Conservation (phyloP, 2,329 filamentous ascomycete species). For the Lachnellula cervina region DNA sequence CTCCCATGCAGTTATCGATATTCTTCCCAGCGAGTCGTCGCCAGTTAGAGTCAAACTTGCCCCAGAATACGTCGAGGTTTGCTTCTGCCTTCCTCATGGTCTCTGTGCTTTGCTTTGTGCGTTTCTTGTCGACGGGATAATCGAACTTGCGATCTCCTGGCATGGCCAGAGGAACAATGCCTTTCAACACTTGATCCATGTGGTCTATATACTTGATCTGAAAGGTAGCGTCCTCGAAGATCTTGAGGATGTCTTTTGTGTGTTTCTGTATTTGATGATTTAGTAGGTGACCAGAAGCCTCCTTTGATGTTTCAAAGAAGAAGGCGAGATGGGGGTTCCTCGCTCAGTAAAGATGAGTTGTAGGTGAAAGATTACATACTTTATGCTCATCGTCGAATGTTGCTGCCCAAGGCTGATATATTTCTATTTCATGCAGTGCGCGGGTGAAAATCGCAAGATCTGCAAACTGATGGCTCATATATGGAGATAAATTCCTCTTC, state of each 20-base stretch:
- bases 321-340: too few species aligned
- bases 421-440: constrained; percentile 2
- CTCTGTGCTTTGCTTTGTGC: background rate
- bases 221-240: background rate
- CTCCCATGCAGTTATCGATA: background rate
- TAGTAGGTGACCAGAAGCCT: too few species aligned
- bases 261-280: background rate
- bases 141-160: constrained; percentile 12
- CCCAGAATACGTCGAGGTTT: constrained; percentile 4
- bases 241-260: background rate
- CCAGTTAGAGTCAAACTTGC: background rate
- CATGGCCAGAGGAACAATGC: background rate
- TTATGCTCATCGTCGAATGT: constrained; percentile 1
- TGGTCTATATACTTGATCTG: background rate
- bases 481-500: constrained; percentile 6
- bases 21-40: background rate
- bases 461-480: background rate
- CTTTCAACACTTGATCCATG: background rate
- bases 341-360: background rate
- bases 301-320: too few species aligned
- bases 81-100: background rate
- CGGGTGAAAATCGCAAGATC: constrained; percentile 4
- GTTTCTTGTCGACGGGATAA: constrained; percentile 41
- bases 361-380: background rate
- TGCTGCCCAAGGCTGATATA: constrained; percentile 14